Conservation (phyloP, 1,284 basidiomycete species). For the Athelia sp. region DNA sequence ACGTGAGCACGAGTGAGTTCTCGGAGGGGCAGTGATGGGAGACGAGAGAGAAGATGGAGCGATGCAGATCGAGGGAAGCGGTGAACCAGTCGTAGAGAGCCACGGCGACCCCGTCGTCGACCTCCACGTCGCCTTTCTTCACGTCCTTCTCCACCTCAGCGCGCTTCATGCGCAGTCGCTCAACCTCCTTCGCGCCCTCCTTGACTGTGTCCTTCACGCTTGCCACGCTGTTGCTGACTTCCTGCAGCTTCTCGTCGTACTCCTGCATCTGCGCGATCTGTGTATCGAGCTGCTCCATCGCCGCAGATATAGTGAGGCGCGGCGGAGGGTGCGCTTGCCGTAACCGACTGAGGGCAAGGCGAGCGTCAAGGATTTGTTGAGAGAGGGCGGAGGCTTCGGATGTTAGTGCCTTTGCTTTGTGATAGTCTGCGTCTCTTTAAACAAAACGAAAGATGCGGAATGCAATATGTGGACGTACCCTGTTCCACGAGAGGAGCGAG, state of each 20-base stretch:
- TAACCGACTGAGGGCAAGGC: constrained; percentile 71
- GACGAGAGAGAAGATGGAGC: constrained; percentile 54
- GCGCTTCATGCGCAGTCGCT: constrained; percentile 57
- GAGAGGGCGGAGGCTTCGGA: constrained; percentile 54
- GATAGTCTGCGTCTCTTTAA: constrained; percentile 41
- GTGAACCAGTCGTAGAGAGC: constrained; percentile 73
- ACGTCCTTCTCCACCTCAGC: constrained; percentile 68
- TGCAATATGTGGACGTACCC: constrained; percentile 35
- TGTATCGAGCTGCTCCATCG: constrained; percentile 62
- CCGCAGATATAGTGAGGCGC: constrained; percentile 68
- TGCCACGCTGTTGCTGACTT: constrained; percentile 40
- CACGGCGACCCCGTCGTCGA: constrained; percentile 57
- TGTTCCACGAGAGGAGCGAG: constrained; percentile 63
- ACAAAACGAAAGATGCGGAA: constrained; percentile 1
- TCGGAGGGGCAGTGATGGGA: constrained; percentile 59
- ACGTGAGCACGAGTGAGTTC: constrained; percentile 71
- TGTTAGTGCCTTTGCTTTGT: constrained; percentile 45
- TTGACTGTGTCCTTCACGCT: constrained; percentile 55
- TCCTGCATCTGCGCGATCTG: constrained; percentile 72
- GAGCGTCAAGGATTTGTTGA: constrained; percentile 76
- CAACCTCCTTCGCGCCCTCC: constrained; percentile 51
- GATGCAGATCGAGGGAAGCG: constrained; percentile 60
- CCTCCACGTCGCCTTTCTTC: constrained; percentile 54
- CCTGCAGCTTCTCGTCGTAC: constrained; percentile 54
- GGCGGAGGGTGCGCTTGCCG: constrained; percentile 75